phyloP scores from a whole-genome alignment of 2,329 filamentous ascomycete species.

The Xylaria sp. region DNA sequence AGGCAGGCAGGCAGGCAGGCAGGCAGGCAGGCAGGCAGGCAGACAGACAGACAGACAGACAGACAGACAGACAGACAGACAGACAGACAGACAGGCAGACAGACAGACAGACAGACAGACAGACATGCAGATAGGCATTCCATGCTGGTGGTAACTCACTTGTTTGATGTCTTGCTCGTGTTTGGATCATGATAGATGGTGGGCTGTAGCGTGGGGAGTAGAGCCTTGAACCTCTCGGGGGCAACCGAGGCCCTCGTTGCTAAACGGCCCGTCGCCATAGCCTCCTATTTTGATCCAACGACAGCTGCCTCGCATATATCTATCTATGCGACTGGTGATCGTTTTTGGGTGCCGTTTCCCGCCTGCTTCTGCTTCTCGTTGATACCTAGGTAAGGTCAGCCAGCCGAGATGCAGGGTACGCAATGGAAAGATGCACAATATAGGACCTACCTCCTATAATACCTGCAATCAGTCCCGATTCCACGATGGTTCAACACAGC shows the following conservation, averaged over 20 bases:
- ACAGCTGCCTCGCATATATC: neutral
- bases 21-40: no score
- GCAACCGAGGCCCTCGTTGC: constrained; percentile 46
- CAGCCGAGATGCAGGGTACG: neutral
- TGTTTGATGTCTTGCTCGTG: constrained; percentile 44
- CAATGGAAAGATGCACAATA: neutral
- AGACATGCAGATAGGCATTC: no score
- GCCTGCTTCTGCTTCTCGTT: neutral
- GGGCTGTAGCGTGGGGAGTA: constrained; percentile 47
- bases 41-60: no score
- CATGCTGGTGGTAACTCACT: constrained; percentile 39
- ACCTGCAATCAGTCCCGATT: neutral
- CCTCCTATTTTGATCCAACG: neutral
- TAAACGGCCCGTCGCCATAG: constrained; percentile 45
- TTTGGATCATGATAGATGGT: constrained; percentile 49
- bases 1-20: no score
- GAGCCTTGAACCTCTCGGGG: constrained; percentile 49
- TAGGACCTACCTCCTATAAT: neutral
- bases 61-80: no score
- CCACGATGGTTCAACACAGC: neutral
- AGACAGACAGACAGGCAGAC: no score
- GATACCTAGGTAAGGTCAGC: no score
- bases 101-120: no score
- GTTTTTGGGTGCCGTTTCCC: neutral
- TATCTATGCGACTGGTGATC: neutral